phyloP scores from a whole-genome alignment of 495 filamentous ascomycete genomes.

The Lasiosphaeria ovina region DNA sequence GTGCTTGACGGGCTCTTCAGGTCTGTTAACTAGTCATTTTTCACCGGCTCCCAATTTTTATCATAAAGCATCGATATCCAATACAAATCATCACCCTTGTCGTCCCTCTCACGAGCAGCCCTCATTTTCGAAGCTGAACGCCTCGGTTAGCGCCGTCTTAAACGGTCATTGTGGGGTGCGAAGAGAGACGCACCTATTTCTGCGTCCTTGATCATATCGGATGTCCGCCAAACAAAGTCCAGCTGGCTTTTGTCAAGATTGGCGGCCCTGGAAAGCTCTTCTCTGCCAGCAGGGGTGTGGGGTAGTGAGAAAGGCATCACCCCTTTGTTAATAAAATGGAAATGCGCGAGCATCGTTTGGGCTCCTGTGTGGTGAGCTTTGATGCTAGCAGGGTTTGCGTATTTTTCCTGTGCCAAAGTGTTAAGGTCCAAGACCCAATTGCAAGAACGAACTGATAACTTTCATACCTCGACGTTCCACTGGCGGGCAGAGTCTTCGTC shows the following conservation, averaged over 20 bases:
- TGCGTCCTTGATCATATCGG: constrained; percentile 16
- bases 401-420: constrained; percentile 3
- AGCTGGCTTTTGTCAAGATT: constrained; percentile 23
- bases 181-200: constrained; percentile 13
- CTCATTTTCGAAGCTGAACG: constrained; percentile 9
- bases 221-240: constrained; percentile 25
- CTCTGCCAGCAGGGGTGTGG: constrained; percentile 10
- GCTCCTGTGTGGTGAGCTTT: constrained; percentile 31
- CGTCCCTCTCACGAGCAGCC: constrained; percentile 6
- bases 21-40: constrained; percentile 12
- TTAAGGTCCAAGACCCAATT: constrained; percentile 1
- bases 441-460: background rate
- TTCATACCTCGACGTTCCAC: constrained; percentile 19
- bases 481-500: constrained; percentile 26
- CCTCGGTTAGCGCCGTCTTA: background rate
- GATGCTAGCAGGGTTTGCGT: constrained; percentile 26
- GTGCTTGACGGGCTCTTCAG: no score
- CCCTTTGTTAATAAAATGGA: constrained; percentile 45
- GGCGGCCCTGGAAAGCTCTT: constrained; percentile 25
- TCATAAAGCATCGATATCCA: constrained; percentile 31
- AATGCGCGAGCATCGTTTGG: constrained; percentile 44
- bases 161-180: no score
- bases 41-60: constrained; percentile 21
- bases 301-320: constrained; percentile 25
- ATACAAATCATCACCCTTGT: constrained; percentile 25